Evolutionary conservation across 805 yeast genomes (phyloP).

Genomic region (Candida peoriensis): DNA sequence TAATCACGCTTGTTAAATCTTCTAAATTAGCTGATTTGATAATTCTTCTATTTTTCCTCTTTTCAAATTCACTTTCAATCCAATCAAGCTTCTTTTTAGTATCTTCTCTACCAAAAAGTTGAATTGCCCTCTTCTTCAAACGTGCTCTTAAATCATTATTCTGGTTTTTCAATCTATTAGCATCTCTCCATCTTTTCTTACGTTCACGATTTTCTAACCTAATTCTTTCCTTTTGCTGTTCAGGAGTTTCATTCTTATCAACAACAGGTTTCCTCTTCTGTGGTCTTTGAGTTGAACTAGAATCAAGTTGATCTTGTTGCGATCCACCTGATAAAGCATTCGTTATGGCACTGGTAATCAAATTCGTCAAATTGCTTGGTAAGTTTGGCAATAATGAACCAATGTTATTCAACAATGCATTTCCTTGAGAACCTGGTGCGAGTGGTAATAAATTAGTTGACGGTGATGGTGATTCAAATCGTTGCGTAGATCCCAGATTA

Average conservation of each 20-base stretch:
- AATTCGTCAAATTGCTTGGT: conserved; percentile 18
- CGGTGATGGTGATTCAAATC: neutral
- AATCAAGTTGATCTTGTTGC: too few species aligned
- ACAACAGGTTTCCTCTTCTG: conserved; percentile 8
- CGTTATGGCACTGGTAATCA: conserved; percentile 22
- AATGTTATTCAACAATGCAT: conserved; percentile 16
- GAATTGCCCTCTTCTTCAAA: conserved; percentile 65
- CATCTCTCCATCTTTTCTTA: conserved; percentile 80
- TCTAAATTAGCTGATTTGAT: conserved; percentile 34
- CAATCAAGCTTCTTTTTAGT: conserved; percentile 55
- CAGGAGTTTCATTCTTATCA: conserved; percentile 23
- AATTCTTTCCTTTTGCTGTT: conserved; percentile 46
- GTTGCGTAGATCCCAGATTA: too few species aligned
- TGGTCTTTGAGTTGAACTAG: neutral
- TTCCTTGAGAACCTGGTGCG: conserved; percentile 16
- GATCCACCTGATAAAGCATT: conserved; percentile 16
- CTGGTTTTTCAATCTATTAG: conserved; percentile 73
- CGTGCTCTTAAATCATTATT: conserved; percentile 83
- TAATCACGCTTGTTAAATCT: conserved; percentile 23
- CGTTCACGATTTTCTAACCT: conserved; percentile 69
- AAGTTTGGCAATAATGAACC: conserved; percentile 20
- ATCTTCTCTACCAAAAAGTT: conserved; percentile 57
- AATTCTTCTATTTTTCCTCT: conserved; percentile 56
- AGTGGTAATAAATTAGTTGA: conserved; percentile 12
- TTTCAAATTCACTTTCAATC: conserved; percentile 70